Evolutionary conservation across 768 basidiomycete species (phyloP).

Genomic region (Kwoniella europaea): DNA sequence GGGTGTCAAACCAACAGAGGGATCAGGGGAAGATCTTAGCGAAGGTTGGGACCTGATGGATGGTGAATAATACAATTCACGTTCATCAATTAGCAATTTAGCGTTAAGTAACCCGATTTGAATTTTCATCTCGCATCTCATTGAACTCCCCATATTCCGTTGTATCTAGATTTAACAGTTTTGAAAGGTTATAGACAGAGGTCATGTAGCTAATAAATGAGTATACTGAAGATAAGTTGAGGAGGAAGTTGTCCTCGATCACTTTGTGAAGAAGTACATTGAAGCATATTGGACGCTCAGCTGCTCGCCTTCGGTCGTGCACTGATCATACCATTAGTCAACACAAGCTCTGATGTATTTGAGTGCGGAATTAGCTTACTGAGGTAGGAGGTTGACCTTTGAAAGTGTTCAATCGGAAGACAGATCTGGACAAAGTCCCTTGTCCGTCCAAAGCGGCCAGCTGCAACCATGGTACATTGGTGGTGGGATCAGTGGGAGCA

Average conservation of each 20-base stretch:
- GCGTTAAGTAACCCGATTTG: no score
- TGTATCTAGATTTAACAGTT: no score
- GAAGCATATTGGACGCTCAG: constrained; percentile 53
- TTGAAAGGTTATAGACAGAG: no score
- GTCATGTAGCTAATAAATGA: no score
- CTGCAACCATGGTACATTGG: constrained; percentile 67
- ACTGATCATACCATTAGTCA: constrained; percentile 40
- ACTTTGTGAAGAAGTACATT: constrained; percentile 50
- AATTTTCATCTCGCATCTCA: no score
- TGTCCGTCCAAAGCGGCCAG: constrained; percentile 59
- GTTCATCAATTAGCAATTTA: no score
- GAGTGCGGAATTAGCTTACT: constrained; percentile 27
- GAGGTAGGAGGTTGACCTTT: constrained; percentile 65
- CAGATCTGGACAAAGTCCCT: constrained; percentile 63
- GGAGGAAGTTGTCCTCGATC: neutral
- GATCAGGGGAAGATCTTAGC: constrained; percentile 26
- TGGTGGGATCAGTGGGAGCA: constrained; percentile 27
- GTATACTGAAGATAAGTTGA: no score
- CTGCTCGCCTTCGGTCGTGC: constrained; percentile 52
- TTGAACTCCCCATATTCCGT: no score
- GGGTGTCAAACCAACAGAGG: constrained; percentile 12
- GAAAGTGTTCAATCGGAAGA: constrained; percentile 65
- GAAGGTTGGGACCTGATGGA: constrained; percentile 42
- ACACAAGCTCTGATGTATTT: neutral
- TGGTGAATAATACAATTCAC: no score